phyloP scores from a whole-genome alignment of 2,329 filamentous ascomycete genomes.

The Aspergillus ibericus region DNA sequence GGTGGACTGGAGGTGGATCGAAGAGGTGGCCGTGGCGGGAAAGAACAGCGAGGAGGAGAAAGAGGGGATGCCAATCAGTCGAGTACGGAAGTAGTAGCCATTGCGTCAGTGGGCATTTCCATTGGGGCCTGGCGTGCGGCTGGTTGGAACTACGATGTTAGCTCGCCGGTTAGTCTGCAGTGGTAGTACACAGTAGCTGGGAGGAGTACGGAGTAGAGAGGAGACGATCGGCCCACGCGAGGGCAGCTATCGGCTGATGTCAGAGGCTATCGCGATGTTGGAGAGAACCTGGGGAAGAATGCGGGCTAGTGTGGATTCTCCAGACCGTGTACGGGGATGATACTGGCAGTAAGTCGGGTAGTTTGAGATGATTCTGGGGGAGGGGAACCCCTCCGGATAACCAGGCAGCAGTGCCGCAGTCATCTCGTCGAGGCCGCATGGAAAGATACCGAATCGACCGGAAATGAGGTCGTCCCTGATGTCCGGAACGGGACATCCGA shows the following conservation, averaged over 20 bases:
- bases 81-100: not conserved
- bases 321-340: not conserved
- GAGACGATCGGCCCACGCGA: conserved; percentile 18
- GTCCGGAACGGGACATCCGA: not conserved
- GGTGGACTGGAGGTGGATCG: not conserved
- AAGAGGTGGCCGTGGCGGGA: not conserved
- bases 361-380: not conserved
- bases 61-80: not conserved
- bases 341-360: not conserved
- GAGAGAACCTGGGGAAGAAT: not conserved
- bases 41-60: not conserved
- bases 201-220: not conserved
- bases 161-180: not conserved
- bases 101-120: conserved; percentile 1
- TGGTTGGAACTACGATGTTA: not conserved
- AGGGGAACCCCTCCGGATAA: not conserved
- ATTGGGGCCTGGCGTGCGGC: conserved; percentile 6
- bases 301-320: not conserved
- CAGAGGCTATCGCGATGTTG: not conserved
- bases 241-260: conserved; percentile 10
- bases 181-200: not conserved
- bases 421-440: not conserved
- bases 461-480: not conserved
- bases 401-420: not conserved
- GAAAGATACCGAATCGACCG: not conserved